Percentiles rank a stretch among this genome's conserved stretches.
These are phyloP conservation scores for Chrysosphaeria jannelii DNA, from an alignment of 2,329 filamentous ascomycete genomes.

Conservation along the genomic window DNA sequence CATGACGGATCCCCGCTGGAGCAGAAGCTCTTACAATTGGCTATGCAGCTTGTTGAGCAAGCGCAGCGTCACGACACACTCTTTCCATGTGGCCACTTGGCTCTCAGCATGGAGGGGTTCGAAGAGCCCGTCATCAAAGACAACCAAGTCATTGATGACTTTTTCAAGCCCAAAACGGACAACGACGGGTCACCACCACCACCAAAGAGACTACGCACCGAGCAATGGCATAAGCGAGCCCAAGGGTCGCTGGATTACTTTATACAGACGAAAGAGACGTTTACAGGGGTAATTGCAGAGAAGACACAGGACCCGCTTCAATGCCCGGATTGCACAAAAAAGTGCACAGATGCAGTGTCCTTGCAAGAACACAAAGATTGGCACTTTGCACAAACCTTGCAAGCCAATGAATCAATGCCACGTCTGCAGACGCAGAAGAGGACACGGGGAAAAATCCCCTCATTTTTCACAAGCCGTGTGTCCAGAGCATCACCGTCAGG, in stretches of 20 bases:
- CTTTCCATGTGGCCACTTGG: conserved; percentile 83
- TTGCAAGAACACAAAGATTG: conserved; percentile 64
- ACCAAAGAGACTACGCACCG: too few species aligned
- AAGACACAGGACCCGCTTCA: too few species aligned
- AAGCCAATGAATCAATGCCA: conserved; percentile 24
- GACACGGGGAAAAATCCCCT: too few species aligned
- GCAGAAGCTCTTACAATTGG: conserved; percentile 38
- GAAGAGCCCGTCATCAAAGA: conserved; percentile 62
- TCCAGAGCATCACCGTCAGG: too few species aligned
- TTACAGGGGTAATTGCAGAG: too few species aligned
- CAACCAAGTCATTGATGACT: conserved; percentile 63
- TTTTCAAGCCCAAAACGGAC: conserved; percentile 22
- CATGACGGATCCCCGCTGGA: conserved; percentile 36
- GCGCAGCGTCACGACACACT: conserved; percentile 47
- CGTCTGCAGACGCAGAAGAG: too few species aligned
- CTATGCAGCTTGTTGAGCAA: conserved; percentile 47
- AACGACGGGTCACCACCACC: too few species aligned
- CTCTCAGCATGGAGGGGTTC: conserved; percentile 68
- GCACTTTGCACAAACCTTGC: conserved; percentile 74
- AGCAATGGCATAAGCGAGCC: too few species aligned
- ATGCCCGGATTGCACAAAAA: conserved; percentile 34
- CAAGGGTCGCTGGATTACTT: too few species aligned
- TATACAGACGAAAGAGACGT: too few species aligned
- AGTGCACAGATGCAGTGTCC: conserved; percentile 23
- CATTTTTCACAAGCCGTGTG: too few species aligned